Evolutionary conservation across 805 yeast species (phyloP).

Genomic region (Starmerella davenportii): DNA sequence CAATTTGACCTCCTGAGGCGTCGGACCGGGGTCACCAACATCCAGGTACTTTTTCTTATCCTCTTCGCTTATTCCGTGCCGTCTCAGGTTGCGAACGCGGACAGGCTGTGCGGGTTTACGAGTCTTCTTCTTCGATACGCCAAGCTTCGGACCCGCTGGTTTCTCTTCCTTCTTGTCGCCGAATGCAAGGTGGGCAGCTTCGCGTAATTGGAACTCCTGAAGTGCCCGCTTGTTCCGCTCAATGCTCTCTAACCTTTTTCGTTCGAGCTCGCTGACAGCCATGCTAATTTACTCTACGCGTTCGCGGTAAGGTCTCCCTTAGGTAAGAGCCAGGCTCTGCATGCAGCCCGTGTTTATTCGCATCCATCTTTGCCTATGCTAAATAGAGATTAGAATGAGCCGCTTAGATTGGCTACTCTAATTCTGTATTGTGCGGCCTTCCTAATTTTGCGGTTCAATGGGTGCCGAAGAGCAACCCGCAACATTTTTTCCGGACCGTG

Average conservation of each 20-base stretch:
- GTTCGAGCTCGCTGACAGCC: conserved; percentile 20
- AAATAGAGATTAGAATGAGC: background rate
- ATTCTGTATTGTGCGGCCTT: background rate
- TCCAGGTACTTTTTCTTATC: conserved; percentile 16
- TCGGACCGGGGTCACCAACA: background rate
- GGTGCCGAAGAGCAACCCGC: no score
- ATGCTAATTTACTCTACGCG: no score
- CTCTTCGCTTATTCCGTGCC: conserved; percentile 21
- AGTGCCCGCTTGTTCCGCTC: conserved; percentile 65
- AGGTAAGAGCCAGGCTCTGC: background rate
- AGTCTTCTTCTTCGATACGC: conserved; percentile 6
- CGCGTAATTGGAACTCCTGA: conserved; percentile 48
- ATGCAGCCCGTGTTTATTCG: background rate
- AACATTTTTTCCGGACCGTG: no score
- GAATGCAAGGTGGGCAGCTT: conserved; percentile 36
- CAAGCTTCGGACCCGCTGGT: conserved; percentile 16
- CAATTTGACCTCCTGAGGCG: background rate
- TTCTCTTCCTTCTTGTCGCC: conserved; percentile 26
- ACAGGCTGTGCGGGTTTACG: conserved; percentile 12
- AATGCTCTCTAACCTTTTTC: conserved; percentile 29
- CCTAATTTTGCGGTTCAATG: no score
- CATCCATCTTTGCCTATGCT: background rate
- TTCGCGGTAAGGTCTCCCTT: background rate
- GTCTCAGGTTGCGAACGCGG: conserved; percentile 30
- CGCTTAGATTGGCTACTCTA: background rate